phyloP scores from a whole-genome alignment of 371 early-diverging fungal genomes.

The Smittium mucronatum region DNA sequence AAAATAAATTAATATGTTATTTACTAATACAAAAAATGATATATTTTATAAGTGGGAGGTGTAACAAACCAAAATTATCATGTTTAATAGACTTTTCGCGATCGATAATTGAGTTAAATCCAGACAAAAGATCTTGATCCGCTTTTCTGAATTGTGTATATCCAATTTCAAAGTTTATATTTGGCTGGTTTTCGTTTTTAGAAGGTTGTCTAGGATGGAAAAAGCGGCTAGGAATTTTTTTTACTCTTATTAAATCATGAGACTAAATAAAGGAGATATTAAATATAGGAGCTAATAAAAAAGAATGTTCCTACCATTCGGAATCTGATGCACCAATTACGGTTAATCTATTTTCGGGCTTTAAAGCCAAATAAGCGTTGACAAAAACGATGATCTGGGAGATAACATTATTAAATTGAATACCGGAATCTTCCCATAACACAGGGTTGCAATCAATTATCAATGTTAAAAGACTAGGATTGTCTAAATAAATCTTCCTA shows the following conservation, averaged over 20 bases:
- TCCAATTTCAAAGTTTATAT: neutral
- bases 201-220: neutral
- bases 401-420: conserved; percentile 47
- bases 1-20: too few species aligned
- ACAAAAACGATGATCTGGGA: conserved; percentile 68
- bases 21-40: too few species aligned
- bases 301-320: conserved; percentile 11
- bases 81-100: neutral
- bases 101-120: neutral
- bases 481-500: conserved; percentile 28
- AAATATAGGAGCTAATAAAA: too few species aligned
- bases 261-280: neutral
- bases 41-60: too few species aligned
- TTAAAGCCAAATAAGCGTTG: conserved; percentile 76
- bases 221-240: neutral
- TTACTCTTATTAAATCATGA: neutral
- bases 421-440: conserved; percentile 49
- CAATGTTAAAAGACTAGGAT: conserved; percentile 57
- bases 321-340: conserved; percentile 44
- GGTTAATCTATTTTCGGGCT: conserved; percentile 65
- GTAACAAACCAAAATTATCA: neutral
- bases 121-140: neutral
- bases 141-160: neutral
- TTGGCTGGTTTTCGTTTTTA: neutral
- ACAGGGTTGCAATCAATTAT: conserved; percentile 66